A percentile compares a stretch with the other conserved stretches of the same genome.
Evolutionary conservation across 2,329 filamentous ascomycete species (phyloP).

Genomic region (Penicillium concentricum): DNA sequence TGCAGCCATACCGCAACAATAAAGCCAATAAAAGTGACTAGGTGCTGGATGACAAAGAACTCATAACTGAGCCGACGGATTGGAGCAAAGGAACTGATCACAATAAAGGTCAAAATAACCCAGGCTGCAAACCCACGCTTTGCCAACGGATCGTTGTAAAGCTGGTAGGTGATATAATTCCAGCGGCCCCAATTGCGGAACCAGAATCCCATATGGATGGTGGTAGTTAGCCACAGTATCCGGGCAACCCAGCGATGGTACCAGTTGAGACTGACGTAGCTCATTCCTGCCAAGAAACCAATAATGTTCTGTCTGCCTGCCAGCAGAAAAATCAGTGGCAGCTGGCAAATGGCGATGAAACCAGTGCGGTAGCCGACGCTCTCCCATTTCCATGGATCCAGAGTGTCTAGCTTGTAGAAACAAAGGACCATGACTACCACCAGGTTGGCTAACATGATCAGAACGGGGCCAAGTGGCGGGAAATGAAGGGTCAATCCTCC

Average conservation of each 20-base stretch:
- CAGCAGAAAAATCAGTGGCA: slow-evolving; percentile 57
- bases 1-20: slow-evolving; percentile 51
- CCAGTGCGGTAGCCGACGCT: slow-evolving; percentile 57
- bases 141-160: slow-evolving; percentile 50
- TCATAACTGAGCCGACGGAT: slow-evolving; percentile 53
- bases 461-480: slow-evolving; percentile 41
- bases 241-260: slow-evolving; percentile 54
- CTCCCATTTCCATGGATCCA: slow-evolving; percentile 53
- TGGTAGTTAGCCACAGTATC: slow-evolving; percentile 52
- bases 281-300: slow-evolving; percentile 47
- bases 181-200: slow-evolving; percentile 53
- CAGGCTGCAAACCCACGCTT: slow-evolving; percentile 55
- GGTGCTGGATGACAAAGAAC: slow-evolving; percentile 55
- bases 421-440: slow-evolving; percentile 54
- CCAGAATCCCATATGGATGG: slow-evolving; percentile 57
- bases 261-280: slow-evolving; percentile 54
- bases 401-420: slow-evolving; percentile 56
- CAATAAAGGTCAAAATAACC: slow-evolving; percentile 52
- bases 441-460: slow-evolving; percentile 45
- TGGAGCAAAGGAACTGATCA: slow-evolving; percentile 52
- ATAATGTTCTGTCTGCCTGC: slow-evolving; percentile 57
- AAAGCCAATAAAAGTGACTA: slow-evolving; percentile 53
- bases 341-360: slow-evolving; percentile 53
- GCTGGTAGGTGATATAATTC: slow-evolving; percentile 50
- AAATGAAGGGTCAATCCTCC: slow-evolving; percentile 34